Base-by-base conservation (phyloP, 2,329 filamentous ascomycete species). In the Atkinsonella texensis region DNA sequence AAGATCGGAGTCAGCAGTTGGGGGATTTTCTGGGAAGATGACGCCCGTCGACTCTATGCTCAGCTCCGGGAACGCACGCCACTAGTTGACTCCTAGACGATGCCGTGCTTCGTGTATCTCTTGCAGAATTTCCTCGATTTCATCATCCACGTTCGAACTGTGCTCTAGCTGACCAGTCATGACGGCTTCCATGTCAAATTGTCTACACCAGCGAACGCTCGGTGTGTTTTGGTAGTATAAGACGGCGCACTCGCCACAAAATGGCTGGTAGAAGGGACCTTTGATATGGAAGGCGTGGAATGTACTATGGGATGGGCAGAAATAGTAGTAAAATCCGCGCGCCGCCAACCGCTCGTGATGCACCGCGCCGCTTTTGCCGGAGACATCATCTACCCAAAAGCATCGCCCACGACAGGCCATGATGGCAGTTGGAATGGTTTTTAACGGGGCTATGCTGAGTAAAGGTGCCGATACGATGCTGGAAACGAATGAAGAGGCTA, bases 241-340 rank as follows among this genome's bases (percentile, higher is more conserved):
- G 17, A 59, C 59, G 18, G 65, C 60, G 41, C 65, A 68, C 50
- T 67, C 66, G 55, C 64, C 65, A 33, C 65, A 68, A 3, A 53
- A 48, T 1, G 66, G 65, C 46, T 68, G 65, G 1, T n/a, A 7
- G 5, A 45, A 48, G 12, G 35, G 23, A 3, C 20, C 11, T 9
- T 11, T 32, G 33, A 56, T 46, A 32, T 52, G 52, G 9, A 68
- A 59, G 17, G 59, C 58, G 56, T 68, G 65, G 39, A 59, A 62
- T 15, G 44, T 12, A 12, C 52, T 49, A 40, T 68, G 65, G 6
- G 57, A 43, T 13, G 63, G 61, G 51, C 66, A 68, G 52, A 59
- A 59, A 38, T 66, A 67, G 58, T 59, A 64, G 44, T 54, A 55
- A 47, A 53, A 46, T n/a, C 62, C 63, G 8, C 18, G 4, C n/a